phyloP scores from a whole-genome alignment of 208 protist genomes.

The Trypanosoma brucei region DNA sequence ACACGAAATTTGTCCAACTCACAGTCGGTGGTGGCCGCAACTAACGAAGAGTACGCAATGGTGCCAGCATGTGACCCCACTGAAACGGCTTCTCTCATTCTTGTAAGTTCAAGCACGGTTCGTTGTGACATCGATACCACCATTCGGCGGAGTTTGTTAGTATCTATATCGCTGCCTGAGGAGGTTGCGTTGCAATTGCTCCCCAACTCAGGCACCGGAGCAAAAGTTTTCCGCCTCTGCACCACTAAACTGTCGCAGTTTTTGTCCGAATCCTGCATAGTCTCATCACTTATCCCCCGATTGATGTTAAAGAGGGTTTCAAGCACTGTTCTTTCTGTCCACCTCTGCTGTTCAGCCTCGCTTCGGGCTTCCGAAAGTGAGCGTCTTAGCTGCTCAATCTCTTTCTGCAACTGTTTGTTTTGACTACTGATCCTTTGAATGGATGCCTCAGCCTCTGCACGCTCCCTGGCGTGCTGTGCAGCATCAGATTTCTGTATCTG shows the following conservation, averaged over 20 bases:
- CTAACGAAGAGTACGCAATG: background rate
- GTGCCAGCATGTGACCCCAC: background rate
- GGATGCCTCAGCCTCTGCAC: slow-evolving; percentile 17
- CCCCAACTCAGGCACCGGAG: no score
- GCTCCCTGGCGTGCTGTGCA: slow-evolving; percentile 24
- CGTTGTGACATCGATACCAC: slow-evolving; percentile 29
- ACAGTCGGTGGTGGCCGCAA: background rate
- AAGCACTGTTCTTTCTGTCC: slow-evolving; percentile 23
- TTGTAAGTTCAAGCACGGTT: slow-evolving; percentile 27
- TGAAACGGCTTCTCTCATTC: slow-evolving; percentile 12
- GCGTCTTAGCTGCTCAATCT: slow-evolving; percentile 4
- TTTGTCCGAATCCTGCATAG: background rate
- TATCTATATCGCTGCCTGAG: background rate
- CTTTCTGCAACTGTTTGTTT: slow-evolving; percentile 12
- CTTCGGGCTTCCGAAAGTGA: slow-evolving; percentile 16
- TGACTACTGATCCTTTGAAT: slow-evolving; percentile 8
- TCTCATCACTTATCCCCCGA: background rate
- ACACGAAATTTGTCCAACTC: slow-evolving; percentile 19
- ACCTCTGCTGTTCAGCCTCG: slow-evolving; percentile 18
- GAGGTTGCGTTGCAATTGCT: no score
- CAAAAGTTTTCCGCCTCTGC: no score
- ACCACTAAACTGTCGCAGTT: no score
- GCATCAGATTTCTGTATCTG: slow-evolving; percentile 21
- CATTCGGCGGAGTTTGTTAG: slow-evolving; percentile 15
- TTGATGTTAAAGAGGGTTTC: slow-evolving; percentile 25